Evolutionary conservation across 192 early-diverging fungal genomes (phyloP).

Genomic region (Helicostylum pulchrum): DNA sequence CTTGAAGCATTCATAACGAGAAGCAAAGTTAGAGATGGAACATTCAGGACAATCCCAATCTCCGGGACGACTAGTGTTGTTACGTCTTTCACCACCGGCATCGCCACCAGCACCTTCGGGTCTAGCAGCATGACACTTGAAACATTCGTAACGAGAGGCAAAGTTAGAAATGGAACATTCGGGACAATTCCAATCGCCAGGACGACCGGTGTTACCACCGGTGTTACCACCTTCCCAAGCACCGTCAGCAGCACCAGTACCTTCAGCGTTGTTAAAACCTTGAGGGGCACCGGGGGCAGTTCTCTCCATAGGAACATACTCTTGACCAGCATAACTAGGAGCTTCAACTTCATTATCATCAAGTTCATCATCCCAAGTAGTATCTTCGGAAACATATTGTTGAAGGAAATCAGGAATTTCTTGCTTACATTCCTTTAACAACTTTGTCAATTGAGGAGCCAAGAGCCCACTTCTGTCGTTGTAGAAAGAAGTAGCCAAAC

Average conservation of each 20-base stretch:
- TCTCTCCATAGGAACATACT: conserved; percentile 26
- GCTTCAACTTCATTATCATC: conserved; percentile 32
- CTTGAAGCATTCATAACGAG: conserved; percentile 28
- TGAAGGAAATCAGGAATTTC: conserved; percentile 62
- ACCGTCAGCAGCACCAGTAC: conserved; percentile 20
- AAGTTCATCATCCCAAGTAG: conserved; percentile 34
- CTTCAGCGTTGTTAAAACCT: conserved; percentile 18
- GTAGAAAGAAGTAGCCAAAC: conserved; percentile 58
- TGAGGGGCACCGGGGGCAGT: conserved; percentile 22
- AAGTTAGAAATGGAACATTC: conserved; percentile 21
- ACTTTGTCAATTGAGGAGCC: conserved; percentile 50
- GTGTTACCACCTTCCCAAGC: conserved; percentile 21
- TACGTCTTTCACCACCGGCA: conserved; percentile 9
- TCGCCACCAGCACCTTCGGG: conserved; percentile 32
- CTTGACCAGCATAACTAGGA: conserved; percentile 36
- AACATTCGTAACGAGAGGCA: conserved; percentile 25
- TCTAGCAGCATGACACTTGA: conserved; percentile 21
- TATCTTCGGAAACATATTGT: conserved; percentile 23
- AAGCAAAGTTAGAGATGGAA: conserved; percentile 17
- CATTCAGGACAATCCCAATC: conserved; percentile 30
- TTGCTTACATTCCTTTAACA: conserved; percentile 55
- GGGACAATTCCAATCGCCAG: conserved; percentile 2
- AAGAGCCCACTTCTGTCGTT: conserved; percentile 41
- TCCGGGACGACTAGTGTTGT: conserved; percentile 17
- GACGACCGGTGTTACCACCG: conserved; percentile 16